Evolutionary conservation across 306 rosid genomes (phyloP).

Genomic region (Oemleria cerasiformis): DNA sequence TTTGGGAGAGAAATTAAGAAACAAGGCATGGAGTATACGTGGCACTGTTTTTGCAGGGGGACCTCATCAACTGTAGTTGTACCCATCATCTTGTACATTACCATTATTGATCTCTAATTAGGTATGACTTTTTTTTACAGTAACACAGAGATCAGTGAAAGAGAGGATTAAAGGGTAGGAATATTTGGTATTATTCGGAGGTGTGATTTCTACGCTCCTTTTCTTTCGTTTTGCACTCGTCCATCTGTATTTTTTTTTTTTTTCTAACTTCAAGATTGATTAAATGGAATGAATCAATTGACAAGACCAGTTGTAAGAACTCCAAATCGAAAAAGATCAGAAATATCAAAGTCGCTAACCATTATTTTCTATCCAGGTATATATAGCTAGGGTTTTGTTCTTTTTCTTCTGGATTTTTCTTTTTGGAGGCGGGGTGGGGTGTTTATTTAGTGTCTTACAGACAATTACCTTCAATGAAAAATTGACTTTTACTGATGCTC

Average conservation of each 20-base stretch:
- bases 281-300: too few relatives aligned
- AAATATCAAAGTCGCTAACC: too few relatives aligned
- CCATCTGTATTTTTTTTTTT: too few relatives aligned
- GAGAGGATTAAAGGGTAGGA: slow-evolving; percentile 5
- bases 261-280: too few relatives aligned
- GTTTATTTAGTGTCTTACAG: not conserved
- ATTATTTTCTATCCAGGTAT: not conserved
- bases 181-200: slow-evolving; percentile 19
- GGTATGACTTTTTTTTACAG: slow-evolving; percentile 42
- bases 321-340: too few relatives aligned
- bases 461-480: slow-evolving; percentile 5
- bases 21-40: slow-evolving; percentile 21
- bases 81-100: slow-evolving; percentile 41
- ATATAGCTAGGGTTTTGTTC: slow-evolving; percentile 7
- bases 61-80: slow-evolving; percentile 29
- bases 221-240: too few relatives aligned
- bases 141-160: slow-evolving; percentile 7
- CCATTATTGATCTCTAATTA: slow-evolving; percentile 37
- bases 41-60: slow-evolving; percentile 15
- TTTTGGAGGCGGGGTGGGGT: not conserved
- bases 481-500: not conserved
- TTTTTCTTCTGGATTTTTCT: not conserved
- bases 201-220: too few relatives aligned
- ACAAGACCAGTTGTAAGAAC: too few relatives aligned
- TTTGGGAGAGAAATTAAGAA: slow-evolving; percentile 26